Conservation (phyloP, 73 alveolate genomes). For the Stentor roeselii region DNA sequence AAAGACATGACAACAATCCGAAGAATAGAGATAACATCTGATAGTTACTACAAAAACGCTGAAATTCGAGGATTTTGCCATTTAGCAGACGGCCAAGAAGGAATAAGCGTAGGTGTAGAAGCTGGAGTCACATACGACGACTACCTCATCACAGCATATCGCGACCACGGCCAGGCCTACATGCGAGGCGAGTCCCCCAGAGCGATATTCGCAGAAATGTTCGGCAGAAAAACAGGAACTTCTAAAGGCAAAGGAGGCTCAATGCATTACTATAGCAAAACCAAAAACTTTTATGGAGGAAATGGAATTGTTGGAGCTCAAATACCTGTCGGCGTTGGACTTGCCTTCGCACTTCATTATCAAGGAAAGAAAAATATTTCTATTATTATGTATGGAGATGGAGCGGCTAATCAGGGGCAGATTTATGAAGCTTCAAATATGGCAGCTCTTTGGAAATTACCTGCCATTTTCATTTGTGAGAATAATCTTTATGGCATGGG, state of each 20-base stretch:
- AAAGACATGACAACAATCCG: slow-evolving; percentile 43
- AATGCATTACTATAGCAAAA: slow-evolving; percentile 75
- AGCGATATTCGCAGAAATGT: slow-evolving; percentile 78
- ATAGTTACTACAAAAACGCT: slow-evolving; percentile 58
- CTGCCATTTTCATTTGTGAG: slow-evolving; percentile 72
- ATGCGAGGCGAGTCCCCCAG: slow-evolving; percentile 76
- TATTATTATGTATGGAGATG: slow-evolving; percentile 83
- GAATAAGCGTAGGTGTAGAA: slow-evolving; percentile 69
- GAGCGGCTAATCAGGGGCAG: slow-evolving; percentile 90
- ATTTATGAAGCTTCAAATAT: slow-evolving; percentile 80
- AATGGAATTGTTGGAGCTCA: slow-evolving; percentile 89
- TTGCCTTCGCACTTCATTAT: slow-evolving; percentile 78
- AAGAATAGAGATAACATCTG: slow-evolving; percentile 64
- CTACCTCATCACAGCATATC: slow-evolving; percentile 73
- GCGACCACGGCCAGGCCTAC: slow-evolving; percentile 80
- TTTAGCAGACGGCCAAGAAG: slow-evolving; percentile 68
- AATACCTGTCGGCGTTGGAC: slow-evolving; percentile 85
- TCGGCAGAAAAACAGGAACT: slow-evolving; percentile 77
- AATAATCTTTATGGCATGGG: slow-evolving; percentile 85
- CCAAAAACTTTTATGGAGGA: slow-evolving; percentile 81
- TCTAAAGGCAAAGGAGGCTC: slow-evolving; percentile 92
- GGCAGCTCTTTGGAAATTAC: slow-evolving; percentile 87
- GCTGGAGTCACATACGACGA: slow-evolving; percentile 80
- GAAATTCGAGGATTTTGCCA: slow-evolving; percentile 82
- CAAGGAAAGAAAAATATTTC: slow-evolving; percentile 52